phyloP scores from a whole-genome alignment of 2,329 filamentous ascomycete species.

The Pseudopyricularia javanii region DNA sequence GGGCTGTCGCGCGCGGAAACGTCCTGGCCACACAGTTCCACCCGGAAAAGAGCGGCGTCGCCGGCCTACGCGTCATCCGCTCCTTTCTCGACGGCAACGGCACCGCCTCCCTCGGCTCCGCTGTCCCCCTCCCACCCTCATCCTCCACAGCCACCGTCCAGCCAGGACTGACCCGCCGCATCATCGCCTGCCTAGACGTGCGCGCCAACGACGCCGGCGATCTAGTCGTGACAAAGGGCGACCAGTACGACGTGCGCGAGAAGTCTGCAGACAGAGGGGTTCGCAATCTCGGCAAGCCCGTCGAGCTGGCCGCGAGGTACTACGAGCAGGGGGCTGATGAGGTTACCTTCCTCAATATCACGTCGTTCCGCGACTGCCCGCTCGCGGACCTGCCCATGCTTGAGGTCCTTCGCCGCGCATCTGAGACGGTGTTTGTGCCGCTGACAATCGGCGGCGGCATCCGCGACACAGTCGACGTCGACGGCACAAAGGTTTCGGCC shows the following conservation, averaged over 20 bases:
- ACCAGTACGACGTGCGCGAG: slow-evolving; percentile 96
- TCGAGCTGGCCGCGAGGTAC: slow-evolving; percentile 86
- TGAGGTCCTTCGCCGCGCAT: slow-evolving; percentile 76
- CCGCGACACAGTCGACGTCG: slow-evolving; percentile 78
- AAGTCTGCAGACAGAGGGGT: slow-evolving; percentile 59
- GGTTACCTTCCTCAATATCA: slow-evolving; percentile 96
- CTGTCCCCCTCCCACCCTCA: slow-evolving; percentile 6
- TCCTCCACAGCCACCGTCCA: too few relatives aligned
- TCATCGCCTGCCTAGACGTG: slow-evolving; percentile 95
- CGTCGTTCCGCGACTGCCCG: slow-evolving; percentile 90
- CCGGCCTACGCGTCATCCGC: slow-evolving; percentile 71
- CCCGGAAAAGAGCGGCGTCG: slow-evolving; percentile 90
- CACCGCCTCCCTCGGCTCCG: slow-evolving; percentile 33
- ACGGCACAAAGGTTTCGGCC: slow-evolving; percentile 76
- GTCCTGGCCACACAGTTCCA: slow-evolving; percentile 92
- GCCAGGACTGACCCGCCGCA: slow-evolving; percentile 73
- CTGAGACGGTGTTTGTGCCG: slow-evolving; percentile 88
- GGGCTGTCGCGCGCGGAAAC: slow-evolving; percentile 76
- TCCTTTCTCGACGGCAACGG: slow-evolving; percentile 72
- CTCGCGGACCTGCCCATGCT: slow-evolving; percentile 91
- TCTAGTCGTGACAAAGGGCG: slow-evolving; percentile 93
- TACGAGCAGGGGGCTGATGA: slow-evolving; percentile 96
- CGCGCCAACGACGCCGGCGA: slow-evolving; percentile 89
- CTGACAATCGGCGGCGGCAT: slow-evolving; percentile 94
- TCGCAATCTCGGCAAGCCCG: slow-evolving; percentile 90